phyloP scores from a whole-genome alignment of 306 rosid genomes.

The Astragalus membranaceus region DNA sequence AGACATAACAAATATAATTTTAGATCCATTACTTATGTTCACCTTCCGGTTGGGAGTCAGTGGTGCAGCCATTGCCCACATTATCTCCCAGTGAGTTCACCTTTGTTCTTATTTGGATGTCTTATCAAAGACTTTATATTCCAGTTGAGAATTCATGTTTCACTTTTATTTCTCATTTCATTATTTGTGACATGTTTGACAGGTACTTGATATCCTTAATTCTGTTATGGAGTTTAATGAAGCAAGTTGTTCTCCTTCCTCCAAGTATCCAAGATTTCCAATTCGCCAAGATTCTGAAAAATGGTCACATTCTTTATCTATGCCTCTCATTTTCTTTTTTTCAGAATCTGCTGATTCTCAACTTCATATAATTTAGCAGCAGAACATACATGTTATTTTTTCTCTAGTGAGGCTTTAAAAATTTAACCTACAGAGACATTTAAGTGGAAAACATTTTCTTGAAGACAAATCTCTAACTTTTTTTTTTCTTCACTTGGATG shows the following conservation, averaged over 20 bases:
- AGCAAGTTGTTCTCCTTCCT: slow-evolving; percentile 60
- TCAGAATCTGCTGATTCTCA: neutral
- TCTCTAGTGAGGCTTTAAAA: too few relatives aligned
- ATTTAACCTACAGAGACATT: too few relatives aligned
- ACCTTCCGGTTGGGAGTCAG: slow-evolving; percentile 48
- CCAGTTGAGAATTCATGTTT: neutral
- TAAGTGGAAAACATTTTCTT: too few relatives aligned
- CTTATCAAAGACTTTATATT: neutral
- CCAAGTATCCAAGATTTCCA: slow-evolving; percentile 54
- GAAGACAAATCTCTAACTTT: neutral
- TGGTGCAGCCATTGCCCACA: slow-evolving; percentile 91
- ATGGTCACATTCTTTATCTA: slow-evolving; percentile 38
- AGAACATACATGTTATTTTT: neutral
- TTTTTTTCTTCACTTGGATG: neutral
- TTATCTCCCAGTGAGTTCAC: slow-evolving; percentile 55
- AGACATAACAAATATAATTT: slow-evolving; percentile 60
- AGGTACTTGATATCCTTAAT: slow-evolving; percentile 62
- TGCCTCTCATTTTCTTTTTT: neutral
- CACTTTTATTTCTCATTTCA: too few relatives aligned
- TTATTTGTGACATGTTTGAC: too few relatives aligned
- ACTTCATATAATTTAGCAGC: neutral
- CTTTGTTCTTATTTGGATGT: neutral
- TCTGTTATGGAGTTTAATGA: slow-evolving; percentile 60
- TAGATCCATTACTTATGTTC: slow-evolving; percentile 66
- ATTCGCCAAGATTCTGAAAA: slow-evolving; percentile 55